A percentile compares a stretch with the other conserved stretches of the same genome.
phyloP scores from a whole-genome alignment of 163 green algal genomes.

The Coccomyxa subellipsoidea region DNA sequence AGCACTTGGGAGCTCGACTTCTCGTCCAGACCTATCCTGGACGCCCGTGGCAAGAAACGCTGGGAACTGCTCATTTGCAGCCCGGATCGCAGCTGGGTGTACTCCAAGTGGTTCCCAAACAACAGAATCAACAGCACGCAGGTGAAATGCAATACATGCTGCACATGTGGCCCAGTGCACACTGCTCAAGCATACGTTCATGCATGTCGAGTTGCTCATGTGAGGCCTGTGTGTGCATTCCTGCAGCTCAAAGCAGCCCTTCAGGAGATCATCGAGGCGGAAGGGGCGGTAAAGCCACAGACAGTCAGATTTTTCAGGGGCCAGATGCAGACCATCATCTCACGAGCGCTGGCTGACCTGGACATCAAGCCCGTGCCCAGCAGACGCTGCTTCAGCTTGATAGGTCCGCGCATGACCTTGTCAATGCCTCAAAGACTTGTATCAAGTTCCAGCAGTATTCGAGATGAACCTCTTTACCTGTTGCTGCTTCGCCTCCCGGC shows the following conservation, averaged over 20 bases:
- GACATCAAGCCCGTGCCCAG: conserved; percentile 86
- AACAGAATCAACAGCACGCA: conserved; percentile 97
- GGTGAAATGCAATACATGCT: too few species aligned
- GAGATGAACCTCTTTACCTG: too few species aligned
- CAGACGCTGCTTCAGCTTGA: conserved; percentile 86
- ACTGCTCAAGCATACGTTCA: not conserved
- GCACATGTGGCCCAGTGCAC: not conserved
- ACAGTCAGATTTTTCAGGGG: conserved; percentile 82
- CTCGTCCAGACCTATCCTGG: conserved; percentile 89
- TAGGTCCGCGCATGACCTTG: conserved; percentile 51
- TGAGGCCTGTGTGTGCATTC: not conserved
- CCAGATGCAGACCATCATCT: conserved; percentile 99
- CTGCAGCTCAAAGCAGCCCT: conserved; percentile 75
- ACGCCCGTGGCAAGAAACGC: conserved; percentile 95
- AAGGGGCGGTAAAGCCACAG: conserved; percentile 64
- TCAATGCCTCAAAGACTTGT: too few species aligned
- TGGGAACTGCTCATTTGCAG: conserved; percentile 94
- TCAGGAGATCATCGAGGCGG: conserved; percentile 63
- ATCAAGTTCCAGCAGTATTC: too few species aligned
- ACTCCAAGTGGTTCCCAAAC: conserved; percentile 94
- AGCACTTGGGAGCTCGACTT: conserved; percentile 93
- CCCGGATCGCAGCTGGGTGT: conserved; percentile 78
- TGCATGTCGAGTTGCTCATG: not conserved
- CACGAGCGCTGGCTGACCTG: conserved; percentile 80
- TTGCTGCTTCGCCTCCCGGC: too few species aligned